These are phyloP conservation scores for Theobroma grandiflorum DNA, from an alignment of 441 rosid genomes.

Conservation along the genomic window DNA sequence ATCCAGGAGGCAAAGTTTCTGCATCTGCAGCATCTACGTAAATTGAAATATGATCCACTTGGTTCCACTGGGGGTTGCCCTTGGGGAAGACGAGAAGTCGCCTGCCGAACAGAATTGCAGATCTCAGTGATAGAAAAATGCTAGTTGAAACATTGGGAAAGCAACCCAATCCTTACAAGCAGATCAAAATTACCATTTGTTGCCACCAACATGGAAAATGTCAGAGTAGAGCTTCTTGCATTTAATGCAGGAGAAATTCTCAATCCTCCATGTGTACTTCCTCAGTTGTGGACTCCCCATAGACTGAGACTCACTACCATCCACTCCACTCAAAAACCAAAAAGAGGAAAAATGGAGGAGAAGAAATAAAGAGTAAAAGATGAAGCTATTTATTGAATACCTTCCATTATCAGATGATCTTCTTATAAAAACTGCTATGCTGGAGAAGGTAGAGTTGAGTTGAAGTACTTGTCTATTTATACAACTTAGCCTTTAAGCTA, in stretches of 20 bases:
- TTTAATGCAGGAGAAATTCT: slow-evolving; percentile 40
- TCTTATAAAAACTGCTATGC: no score
- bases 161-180: not conserved
- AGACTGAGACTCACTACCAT: no score
- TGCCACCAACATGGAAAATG: slow-evolving; percentile 35
- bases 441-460: no score
- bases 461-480: no score
- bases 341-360: no score
- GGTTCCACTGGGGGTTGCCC: not conserved
- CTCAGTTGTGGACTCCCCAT: not conserved
- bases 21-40: not conserved
- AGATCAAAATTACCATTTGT: slow-evolving; percentile 35
- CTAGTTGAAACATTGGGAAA: not conserved
- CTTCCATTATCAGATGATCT: no score
- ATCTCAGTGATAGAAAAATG: not conserved
- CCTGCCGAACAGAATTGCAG: not conserved
- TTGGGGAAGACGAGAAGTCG: not conserved
- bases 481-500: no score
- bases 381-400: no score
- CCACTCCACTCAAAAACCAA: no score
- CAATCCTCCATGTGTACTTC: slow-evolving; percentile 46
- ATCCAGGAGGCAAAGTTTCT: not conserved
- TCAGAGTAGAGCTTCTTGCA: slow-evolving; percentile 40
- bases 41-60: not conserved
- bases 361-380: no score